Base-by-base conservation (phyloP, 176 grass and related monocot species). In the Triticum aestivum region DNA sequence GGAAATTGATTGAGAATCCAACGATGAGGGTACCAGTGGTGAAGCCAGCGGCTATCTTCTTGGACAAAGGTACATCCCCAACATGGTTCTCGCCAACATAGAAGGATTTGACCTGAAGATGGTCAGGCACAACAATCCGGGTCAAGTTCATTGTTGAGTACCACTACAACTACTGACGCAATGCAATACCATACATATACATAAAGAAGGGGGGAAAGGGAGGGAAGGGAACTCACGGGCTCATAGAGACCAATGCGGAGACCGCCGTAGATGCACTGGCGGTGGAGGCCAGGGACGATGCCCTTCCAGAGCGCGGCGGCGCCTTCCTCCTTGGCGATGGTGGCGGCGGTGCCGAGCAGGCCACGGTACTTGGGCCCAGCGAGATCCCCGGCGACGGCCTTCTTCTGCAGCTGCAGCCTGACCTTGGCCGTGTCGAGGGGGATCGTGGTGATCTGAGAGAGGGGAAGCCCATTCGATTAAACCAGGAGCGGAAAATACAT, bases 381-480 rank as follows among this genome's bases (percentile, higher is more conserved):
- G 21, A 37, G 35, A 17, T 52, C 78, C 77, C 73, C 81, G 2
- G 69, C 24, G 24, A 3, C 18, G 4, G 71, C 86, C 21, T 84
- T 94, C 90, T 96, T 98, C 88, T 98, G 97, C 17, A 98, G 82
- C 92, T 98, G 94, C 34, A 98, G 97, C 85, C 97, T 86, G 45
- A 98, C 97, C 88, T 98, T 98, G 61, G 97, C 97, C 4, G 97
- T 98, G 86, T 96, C 97, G 4, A 96, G 87, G 24, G 94, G 97
- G 84, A 98, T 91, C 17, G 93, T 96, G 82, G 86, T 96, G 3
- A 98, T 6, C 96, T 98, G 82, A 1, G 61, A 5, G 8, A 73
- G 65, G 17, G 24, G 10, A 58, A 5, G 18, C 0, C 6, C 3
- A 51, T 5, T 42, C 39, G 33, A 32, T 21, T 56, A 34, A 61